Evolutionary conservation across 1,284 basidiomycete genomes (phyloP).

Genomic region (Rhodotorula sp.): DNA sequence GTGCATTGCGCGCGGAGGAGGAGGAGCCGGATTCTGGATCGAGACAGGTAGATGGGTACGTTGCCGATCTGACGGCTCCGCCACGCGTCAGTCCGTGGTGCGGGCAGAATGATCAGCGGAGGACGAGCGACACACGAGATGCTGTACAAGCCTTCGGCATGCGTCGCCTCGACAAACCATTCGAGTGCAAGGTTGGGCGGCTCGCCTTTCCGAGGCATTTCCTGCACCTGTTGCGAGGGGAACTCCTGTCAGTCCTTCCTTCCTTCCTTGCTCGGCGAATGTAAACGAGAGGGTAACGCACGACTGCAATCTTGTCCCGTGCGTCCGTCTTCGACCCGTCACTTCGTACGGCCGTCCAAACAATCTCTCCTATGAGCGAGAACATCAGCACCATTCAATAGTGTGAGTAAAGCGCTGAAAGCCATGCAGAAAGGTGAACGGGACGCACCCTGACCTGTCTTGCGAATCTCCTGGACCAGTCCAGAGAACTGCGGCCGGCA

Average conservation of each 20-base stretch:
- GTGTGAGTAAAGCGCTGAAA: no score
- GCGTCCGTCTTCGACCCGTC: no score
- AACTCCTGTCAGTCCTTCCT: no score
- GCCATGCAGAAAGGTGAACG: not conserved
- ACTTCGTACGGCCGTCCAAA: no score
- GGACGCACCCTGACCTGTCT: constrained; percentile 4
- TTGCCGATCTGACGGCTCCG: not conserved
- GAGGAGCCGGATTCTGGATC: no score
- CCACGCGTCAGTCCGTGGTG: not conserved
- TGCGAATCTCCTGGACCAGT: constrained; percentile 4
- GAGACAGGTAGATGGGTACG: no score
- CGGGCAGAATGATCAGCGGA: not conserved
- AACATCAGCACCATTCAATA: no score
- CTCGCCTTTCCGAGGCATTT: not conserved
- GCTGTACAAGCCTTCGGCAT: constrained; percentile 2
- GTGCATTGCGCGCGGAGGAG: no score
- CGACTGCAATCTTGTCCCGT: not conserved
- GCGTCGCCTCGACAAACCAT: constrained; percentile 21
- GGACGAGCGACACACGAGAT: not conserved
- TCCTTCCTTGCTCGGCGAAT: no score
- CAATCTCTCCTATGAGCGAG: not conserved
- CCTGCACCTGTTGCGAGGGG: not conserved
- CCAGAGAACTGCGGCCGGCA: constrained; percentile 9
- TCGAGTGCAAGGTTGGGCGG: constrained; percentile 1
- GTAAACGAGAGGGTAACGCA: not conserved